Evolutionary conservation across 2,329 filamentous ascomycete species (phyloP).

Genomic region (Colletotrichum limetticola): DNA sequence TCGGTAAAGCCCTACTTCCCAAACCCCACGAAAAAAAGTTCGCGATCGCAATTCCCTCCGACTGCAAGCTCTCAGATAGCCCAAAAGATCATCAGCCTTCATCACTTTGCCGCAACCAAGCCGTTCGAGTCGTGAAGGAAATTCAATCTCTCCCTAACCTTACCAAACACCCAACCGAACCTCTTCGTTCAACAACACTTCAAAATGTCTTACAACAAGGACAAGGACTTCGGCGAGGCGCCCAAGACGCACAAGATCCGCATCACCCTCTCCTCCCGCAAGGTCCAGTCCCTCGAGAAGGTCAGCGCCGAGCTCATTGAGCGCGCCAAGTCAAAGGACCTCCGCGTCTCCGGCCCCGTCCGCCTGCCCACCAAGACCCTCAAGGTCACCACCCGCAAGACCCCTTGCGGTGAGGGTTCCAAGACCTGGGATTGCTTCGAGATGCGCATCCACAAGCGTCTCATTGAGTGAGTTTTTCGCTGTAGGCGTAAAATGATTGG

Average conservation of each 20-base stretch:
- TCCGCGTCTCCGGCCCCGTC: conserved; percentile 91
- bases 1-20: conserved; percentile 35
- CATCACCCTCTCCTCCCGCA: conserved; percentile 84
- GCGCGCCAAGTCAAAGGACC: conserved; percentile 97
- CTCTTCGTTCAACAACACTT: conserved; percentile 40
- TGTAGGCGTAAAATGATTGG: neutral
- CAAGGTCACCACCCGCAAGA: conserved; percentile 98
- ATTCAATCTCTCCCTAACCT: conserved; percentile 33
- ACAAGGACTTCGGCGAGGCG: conserved; percentile 93
- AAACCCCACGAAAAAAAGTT: conserved; percentile 37
- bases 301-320: conserved; percentile 98
- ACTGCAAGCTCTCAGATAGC: conserved; percentile 30
- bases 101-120: conserved; percentile 83
- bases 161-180: neutral
- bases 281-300: conserved; percentile 96
- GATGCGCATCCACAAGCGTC: conserved; percentile 99
- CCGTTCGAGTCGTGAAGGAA: conserved; percentile 86
- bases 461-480: conserved; percentile 79
- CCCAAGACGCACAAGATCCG: conserved; percentile 98
- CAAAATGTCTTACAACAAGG: conserved; percentile 96
- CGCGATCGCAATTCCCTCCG: conserved; percentile 23
- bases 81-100: conserved; percentile 59
- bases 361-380: conserved; percentile 97
- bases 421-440: conserved; percentile 99
- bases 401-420: conserved; percentile 97